Conservation (phyloP, 331 rosid species). For the Quercus tomentella region DNA sequence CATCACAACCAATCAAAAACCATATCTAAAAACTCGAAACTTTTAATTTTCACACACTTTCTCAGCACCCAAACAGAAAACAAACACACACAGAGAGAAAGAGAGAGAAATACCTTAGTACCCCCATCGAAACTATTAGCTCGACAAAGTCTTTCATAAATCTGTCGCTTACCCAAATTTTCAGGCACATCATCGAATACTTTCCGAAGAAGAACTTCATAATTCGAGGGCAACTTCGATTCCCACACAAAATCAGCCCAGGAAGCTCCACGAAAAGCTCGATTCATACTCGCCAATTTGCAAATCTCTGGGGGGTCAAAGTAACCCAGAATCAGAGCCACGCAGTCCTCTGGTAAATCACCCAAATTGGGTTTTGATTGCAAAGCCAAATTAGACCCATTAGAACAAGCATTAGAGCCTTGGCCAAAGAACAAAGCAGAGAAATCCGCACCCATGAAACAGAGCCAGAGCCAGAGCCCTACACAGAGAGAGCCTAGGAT, state of each 20-base stretch:
- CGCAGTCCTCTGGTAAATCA: constrained; percentile 77
- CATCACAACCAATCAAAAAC: neutral
- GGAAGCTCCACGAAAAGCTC: constrained; percentile 79
- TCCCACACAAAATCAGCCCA: constrained; percentile 91
- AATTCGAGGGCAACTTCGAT: constrained; percentile 75
- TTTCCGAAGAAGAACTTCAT: constrained; percentile 23
- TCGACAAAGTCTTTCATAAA: constrained; percentile 54
- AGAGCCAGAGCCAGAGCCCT: neutral
- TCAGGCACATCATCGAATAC: constrained; percentile 39
- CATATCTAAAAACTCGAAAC: neutral
- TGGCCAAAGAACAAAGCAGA: constrained; percentile 27
- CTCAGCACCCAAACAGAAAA: constrained; percentile 12
- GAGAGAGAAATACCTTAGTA: constrained; percentile 51
- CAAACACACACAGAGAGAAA: neutral
- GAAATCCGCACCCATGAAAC: constrained; percentile 49
- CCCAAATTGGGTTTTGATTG: constrained; percentile 45
- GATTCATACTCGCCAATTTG: constrained; percentile 55
- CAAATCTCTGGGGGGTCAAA: constrained; percentile 83
- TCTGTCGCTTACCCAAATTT: constrained; percentile 54
- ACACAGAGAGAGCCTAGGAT: neutral
- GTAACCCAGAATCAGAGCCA: constrained; percentile 49
- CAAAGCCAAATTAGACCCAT: neutral
- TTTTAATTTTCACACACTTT: neutral
- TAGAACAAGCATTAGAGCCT: neutral
- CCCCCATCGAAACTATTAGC: constrained; percentile 54